Evolutionary conservation across 2,329 filamentous ascomycete genomes (phyloP), one percentile per base, ranked within the genome.

Genomic region (Penicillium corylophilum): DNA sequence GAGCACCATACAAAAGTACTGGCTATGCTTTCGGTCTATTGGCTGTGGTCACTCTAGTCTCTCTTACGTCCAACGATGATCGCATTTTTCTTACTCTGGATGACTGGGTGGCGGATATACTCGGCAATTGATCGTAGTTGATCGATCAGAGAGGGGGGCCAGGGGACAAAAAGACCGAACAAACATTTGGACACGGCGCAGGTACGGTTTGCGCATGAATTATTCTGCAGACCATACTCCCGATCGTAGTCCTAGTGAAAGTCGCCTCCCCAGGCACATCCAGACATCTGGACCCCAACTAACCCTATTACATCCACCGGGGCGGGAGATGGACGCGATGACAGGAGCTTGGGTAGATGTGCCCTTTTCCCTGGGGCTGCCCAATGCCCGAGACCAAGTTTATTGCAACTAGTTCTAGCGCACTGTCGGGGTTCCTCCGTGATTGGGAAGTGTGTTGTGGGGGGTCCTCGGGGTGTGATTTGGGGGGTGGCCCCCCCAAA

Each of bases 311-410:
- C 49, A 40, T 47, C 43, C 50, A 44, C 50, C 36, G 18, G 28
- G 24, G 26, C 60, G 60, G 59, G 60, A 60, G 60, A 63, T 63
- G 43, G 41, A 50, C 59, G 48, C 22, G 33, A 44, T 62, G 59
- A 59, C 55, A 60, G 57, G 42, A 36, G 55, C 48, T 58, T 60
- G 56, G 51, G 50, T 55, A 42, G 43, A 41, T 43, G 38, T 44
- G 51, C 36, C 54, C 50, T 51, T 56, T 55, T 53, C 52, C 50
- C 48, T 59, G 60, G 59, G 59, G 51, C 23, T 35, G n/a, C 31
- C 31, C 31, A 18, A 35, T 8, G n/a, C n/a, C 31, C 31, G n/a
- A 35, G 15, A 2, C 31, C 31, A 7, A 33, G 13, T 5, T 35
- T 1, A 35, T 9, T 1, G 28, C 28, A 12, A 29, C 28, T 29